Evolutionary conservation across 129 eudicot genomes (phyloP), one percentile per base, ranked within the genome.

Genomic region (Silybum marianum): DNA sequence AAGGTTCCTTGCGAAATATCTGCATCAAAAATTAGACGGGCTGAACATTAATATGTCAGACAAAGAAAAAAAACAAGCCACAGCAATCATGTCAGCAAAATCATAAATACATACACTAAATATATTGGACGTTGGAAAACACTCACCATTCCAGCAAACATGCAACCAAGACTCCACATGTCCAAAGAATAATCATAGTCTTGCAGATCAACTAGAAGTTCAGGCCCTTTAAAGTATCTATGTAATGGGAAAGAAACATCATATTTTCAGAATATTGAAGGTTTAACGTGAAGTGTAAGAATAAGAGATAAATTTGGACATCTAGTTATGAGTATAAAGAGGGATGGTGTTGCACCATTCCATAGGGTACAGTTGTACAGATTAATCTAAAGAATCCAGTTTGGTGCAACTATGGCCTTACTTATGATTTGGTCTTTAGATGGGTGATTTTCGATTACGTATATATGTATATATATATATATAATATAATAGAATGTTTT

Each of bases 101-200:
- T 36, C 71, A 71, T 60, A 54, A 38, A 22, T 14, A 68, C 13
- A 74, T 65, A 19, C 22, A 74, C 5, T 18, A 24, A 18, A 68
- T 19, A 5, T 16, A 76, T 40, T 78, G 67, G 51, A 23, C 4
- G 13, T 42, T 23, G 48, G n/a, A n/a, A 74, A 69, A 81, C 10
- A 14, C 94, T 89, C 84, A 96, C 99, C 99, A 96, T 96, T 86
- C 98, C 98, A 60, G 99, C 99, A 93, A 96, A 93, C 99, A 96
- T 96, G 88, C 98, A 93, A 71, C 99, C 99, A 73, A 96, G 98
- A 87, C 99, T 96, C 99, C 99, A 96, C 98, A 96, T 85, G 80
- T 96, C 99, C 86, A 96, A 84, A 10, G 99, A 93, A 84, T 96
- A 96, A 86, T 96, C 99, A 83, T 96, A 96, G 77, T 96, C 99